phyloP scores from a whole-genome alignment of 371 early-diverging fungal genomes.

The Actinomortierella ambigua region DNA sequence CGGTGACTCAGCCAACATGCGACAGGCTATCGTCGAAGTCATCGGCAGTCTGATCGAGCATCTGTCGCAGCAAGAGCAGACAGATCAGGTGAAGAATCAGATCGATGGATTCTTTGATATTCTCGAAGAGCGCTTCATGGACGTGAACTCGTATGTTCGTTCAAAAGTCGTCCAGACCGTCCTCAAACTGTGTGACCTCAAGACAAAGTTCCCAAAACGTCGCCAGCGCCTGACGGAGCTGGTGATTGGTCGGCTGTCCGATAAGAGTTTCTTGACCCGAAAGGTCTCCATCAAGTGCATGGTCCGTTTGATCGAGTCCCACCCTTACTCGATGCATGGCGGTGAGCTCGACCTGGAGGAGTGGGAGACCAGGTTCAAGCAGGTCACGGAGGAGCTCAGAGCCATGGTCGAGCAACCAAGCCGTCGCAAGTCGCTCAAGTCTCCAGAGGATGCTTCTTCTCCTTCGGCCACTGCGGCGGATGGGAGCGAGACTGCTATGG shows the following conservation, averaged over 20 bases:
- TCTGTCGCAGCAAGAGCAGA: constrained; percentile 64
- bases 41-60: constrained; percentile 81
- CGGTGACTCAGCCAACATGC: constrained; percentile 87
- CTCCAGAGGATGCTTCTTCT: constrained; percentile 10
- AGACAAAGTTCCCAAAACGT: constrained; percentile 80
- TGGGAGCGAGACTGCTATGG: constrained; percentile 28
- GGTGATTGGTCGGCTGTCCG: constrained; percentile 80
- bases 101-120: constrained; percentile 82
- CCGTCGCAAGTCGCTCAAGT: constrained; percentile 26
- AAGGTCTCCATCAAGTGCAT: constrained; percentile 87
- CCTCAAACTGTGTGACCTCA: constrained; percentile 73
- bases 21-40: constrained; percentile 87
- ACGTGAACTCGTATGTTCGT: constrained; percentile 81
- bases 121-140: constrained; percentile 90
- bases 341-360: constrained; percentile 73
- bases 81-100: constrained; percentile 61
- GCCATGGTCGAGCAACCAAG: constrained; percentile 50
- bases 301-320: constrained; percentile 77
- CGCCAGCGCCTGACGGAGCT: constrained; percentile 74
- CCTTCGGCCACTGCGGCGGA: not conserved
- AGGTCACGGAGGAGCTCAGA: constrained; percentile 66
- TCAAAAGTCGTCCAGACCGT: constrained; percentile 88
- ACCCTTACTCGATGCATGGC: constrained; percentile 90
- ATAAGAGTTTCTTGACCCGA: constrained; percentile 89
- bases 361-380: constrained; percentile 67